A percentile compares a stretch with the other conserved stretches of the same genome.
Conservation (phyloP, 2,329 filamentous ascomycete species). For the Aureobasidium uvarum region DNA sequence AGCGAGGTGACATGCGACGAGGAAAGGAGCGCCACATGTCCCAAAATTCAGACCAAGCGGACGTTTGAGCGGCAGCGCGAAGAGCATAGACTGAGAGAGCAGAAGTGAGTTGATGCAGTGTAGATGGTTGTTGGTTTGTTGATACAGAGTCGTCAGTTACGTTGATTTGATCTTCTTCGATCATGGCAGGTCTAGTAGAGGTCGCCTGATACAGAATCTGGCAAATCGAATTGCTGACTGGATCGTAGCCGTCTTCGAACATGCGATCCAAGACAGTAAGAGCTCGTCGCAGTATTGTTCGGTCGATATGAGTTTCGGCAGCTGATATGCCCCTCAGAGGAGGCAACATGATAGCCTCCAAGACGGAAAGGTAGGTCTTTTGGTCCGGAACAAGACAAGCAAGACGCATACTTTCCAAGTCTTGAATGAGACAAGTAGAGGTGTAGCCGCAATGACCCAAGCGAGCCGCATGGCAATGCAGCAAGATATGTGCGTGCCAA, state of each 20-base stretch:
- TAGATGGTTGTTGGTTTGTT: conserved; percentile 34
- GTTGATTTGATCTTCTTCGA: neutral
- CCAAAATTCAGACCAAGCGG: conserved; percentile 58
- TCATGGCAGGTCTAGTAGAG: neutral
- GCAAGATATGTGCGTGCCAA: conserved; percentile 39
- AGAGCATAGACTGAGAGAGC: conserved; percentile 22
- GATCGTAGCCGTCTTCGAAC: conserved; percentile 43
- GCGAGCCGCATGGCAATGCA: conserved; percentile 42
- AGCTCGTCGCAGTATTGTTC: conserved; percentile 36
- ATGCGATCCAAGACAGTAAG: conserved; percentile 46
- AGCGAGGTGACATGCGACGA: conserved; percentile 51
- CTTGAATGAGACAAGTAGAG: conserved; percentile 37
- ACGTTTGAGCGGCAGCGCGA: neutral
- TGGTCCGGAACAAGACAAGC: conserved; percentile 41
- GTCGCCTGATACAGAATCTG: conserved; percentile 39
- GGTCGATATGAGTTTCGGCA: conserved; percentile 31
- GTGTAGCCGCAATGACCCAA: conserved; percentile 43
- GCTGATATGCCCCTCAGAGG: neutral
- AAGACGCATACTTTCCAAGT: conserved; percentile 40
- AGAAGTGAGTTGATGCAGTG: conserved; percentile 46
- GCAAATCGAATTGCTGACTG: conserved; percentile 51
- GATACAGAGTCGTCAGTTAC: conserved; percentile 13
- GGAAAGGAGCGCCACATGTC: conserved; percentile 58
- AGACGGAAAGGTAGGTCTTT: conserved; percentile 39
- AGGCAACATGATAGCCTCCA: conserved; percentile 41